A percentile compares a stretch with the other conserved stretches of the same genome.
phyloP scores from a whole-genome alignment of 2,329 filamentous ascomycete species.

The Drechslera avenae region DNA sequence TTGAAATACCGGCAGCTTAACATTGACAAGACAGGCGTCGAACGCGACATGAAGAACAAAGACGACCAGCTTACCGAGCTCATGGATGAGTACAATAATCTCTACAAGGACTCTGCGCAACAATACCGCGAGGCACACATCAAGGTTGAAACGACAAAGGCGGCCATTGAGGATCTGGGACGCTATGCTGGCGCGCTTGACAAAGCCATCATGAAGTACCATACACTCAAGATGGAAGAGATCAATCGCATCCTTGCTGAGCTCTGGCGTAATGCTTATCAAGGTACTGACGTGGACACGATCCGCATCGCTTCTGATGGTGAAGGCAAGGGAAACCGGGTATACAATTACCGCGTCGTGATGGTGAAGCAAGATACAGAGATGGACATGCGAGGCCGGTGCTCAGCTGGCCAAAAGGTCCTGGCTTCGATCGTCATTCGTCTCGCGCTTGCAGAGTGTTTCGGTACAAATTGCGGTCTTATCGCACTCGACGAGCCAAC shows the following conservation, averaged over 20 bases:
- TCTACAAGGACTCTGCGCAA: conserved; percentile 80
- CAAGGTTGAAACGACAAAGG: conserved; percentile 87
- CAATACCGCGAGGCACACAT: conserved; percentile 89
- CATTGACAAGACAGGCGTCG: conserved; percentile 73
- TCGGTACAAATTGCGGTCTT: conserved; percentile 92
- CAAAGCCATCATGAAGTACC: conserved; percentile 96
- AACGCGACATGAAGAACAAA: conserved; percentile 81
- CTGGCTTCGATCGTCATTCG: conserved; percentile 97
- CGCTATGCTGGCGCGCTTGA: conserved; percentile 85
- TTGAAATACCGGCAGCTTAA: conserved; percentile 70
- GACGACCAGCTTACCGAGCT: conserved; percentile 77
- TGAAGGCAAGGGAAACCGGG: conserved; percentile 76
- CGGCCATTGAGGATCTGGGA: conserved; percentile 86
- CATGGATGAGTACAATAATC: conserved; percentile 78
- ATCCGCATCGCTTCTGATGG: conserved; percentile 93
- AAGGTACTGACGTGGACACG: conserved; percentile 95
- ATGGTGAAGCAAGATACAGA: conserved; percentile 98
- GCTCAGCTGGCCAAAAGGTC: conserved; percentile 95
- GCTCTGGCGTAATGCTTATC: conserved; percentile 96
- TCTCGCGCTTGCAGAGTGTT: conserved; percentile 92
- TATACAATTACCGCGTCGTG: conserved; percentile 94
- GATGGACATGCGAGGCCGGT: conserved; percentile 99
- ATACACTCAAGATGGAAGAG: conserved; percentile 96
- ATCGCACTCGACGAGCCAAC: conserved; percentile 98
- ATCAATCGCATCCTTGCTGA: conserved; percentile 95